Conservation (phyloP, 2,329 filamentous ascomycete species). For the Cryphonectria carpinicola region DNA sequence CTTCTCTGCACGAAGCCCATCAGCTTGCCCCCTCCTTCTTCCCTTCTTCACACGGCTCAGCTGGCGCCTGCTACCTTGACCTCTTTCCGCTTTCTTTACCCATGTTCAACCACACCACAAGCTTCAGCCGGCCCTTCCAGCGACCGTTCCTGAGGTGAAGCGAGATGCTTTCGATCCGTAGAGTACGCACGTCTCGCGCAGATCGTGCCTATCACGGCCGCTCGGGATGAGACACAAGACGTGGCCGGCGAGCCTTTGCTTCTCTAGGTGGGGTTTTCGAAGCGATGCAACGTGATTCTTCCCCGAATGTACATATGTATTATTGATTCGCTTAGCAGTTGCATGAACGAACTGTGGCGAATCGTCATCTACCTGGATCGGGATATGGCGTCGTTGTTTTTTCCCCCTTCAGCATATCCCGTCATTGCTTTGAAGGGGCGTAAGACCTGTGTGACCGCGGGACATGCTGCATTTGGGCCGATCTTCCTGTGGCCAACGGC, state of each 20-base stretch:
- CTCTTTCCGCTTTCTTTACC: constrained; percentile 7
- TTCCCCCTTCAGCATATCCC: not conserved
- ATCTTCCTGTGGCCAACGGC: not conserved
- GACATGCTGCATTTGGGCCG: not conserved
- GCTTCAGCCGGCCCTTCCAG: constrained; percentile 7
- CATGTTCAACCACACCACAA: constrained; percentile 13
- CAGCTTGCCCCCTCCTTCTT: not conserved
- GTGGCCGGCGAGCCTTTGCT: not conserved
- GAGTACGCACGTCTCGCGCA: not conserved
- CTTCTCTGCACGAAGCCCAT: constrained; percentile 15
- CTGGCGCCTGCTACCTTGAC: constrained; percentile 15
- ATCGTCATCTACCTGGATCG: not conserved
- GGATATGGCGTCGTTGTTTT: not conserved
- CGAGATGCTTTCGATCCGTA: not conserved
- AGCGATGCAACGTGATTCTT: not conserved
- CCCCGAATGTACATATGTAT: not conserved
- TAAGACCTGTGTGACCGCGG: not conserved
- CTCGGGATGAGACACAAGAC: not conserved
- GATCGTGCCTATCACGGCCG: not conserved
- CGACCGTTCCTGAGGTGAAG: not conserved
- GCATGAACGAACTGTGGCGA: not conserved
- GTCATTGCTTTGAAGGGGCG: not conserved
- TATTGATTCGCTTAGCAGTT: not conserved
- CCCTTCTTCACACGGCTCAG: not conserved
- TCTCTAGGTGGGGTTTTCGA: not conserved